A percentile compares a stretch with the other conserved stretches of the same genome.
Evolutionary conservation across 2,329 filamentous ascomycete genomes (phyloP).

Genomic region (Rhinocladiella mackenziei): DNA sequence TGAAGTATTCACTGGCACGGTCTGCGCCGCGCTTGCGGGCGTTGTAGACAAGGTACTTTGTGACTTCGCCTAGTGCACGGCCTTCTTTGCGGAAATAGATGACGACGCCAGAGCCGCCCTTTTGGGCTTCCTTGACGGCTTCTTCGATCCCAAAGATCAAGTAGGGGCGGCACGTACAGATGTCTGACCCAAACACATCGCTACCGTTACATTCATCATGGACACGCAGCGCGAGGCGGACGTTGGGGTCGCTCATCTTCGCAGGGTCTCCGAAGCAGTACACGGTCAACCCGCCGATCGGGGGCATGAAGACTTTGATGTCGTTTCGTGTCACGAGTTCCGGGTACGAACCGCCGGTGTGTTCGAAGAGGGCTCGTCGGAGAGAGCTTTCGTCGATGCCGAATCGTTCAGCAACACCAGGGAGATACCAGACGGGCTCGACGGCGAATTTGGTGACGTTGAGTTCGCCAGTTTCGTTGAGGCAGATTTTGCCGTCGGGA

Average conservation of each 20-base stretch:
- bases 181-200: constrained; percentile 96
- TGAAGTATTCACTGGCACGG: constrained; percentile 85
- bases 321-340: constrained; percentile 93
- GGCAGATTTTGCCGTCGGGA: constrained; percentile 81
- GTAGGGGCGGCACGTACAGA: constrained; percentile 89
- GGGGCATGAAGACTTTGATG: constrained; percentile 92
- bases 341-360: constrained; percentile 92
- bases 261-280: constrained; percentile 96
- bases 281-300: constrained; percentile 91
- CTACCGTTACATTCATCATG: constrained; percentile 91
- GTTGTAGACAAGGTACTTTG: constrained; percentile 71
- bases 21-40: constrained; percentile 43
- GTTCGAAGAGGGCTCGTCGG: constrained; percentile 83
- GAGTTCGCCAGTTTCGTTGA: constrained; percentile 81
- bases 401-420: constrained; percentile 85
- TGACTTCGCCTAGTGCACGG: constrained; percentile 88
- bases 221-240: constrained; percentile 75
- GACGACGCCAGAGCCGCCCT: constrained; percentile 86
- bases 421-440: constrained; percentile 87
- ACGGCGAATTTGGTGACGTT: constrained; percentile 96
- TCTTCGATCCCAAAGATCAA: constrained; percentile 96
- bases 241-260: constrained; percentile 84
- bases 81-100: constrained; percentile 99
- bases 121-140: constrained; percentile 94
- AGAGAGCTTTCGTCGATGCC: constrained; percentile 88